Evolutionary conservation across 305 asterid species (phyloP), one percentile per base, ranked within the genome.

Genomic region (Fraxinus platypoda): DNA sequence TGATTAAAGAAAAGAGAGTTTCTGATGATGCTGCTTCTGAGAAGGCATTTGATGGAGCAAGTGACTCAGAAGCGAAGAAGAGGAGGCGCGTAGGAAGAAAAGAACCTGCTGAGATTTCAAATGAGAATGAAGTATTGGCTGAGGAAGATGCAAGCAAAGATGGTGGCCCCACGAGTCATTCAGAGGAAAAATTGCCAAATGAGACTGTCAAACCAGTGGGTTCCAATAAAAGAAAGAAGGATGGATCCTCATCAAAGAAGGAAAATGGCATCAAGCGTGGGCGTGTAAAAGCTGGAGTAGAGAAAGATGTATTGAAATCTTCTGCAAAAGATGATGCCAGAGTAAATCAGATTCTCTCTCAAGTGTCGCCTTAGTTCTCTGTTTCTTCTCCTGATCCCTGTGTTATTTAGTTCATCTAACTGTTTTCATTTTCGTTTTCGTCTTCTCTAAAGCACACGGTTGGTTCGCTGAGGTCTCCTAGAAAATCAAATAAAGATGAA

Each of bases 401-500:
- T 74, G 30, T 83, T 72, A 49, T 62, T 74, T 75, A 25, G 54
- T 21, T 54, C 77, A 78, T 19, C 81, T 71, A 79, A 78, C 84
- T 75, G 80, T 72, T 75, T 70, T 66, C 77, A 73, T 80, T 77
- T 70, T 66, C 77, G 75, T 80, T 77, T 72, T 80, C 76, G 68
- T 85, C 82, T 46, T 23, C 81, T 43, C n/a, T 88, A 84, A 31
- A 90, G 95, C 92, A 87, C 82, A 78, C 49, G 21, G 85, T 84
- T 81, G 74, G 89, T 37, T 86, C 93, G 19, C 89, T 87, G 17
- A 91, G 86, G 83, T 87, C 95, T 80, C 90, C 89, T 59, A 75
- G 81, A 83, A 92, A 88, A 87, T 85, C 94, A 80, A 78, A 87
- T 76, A 89, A 90, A 87, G 89, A 78, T 82, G 90, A 90, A 78